Evolutionary conservation across 306 rosid species (phyloP).

Genomic region (Quercus berberidifolia): DNA sequence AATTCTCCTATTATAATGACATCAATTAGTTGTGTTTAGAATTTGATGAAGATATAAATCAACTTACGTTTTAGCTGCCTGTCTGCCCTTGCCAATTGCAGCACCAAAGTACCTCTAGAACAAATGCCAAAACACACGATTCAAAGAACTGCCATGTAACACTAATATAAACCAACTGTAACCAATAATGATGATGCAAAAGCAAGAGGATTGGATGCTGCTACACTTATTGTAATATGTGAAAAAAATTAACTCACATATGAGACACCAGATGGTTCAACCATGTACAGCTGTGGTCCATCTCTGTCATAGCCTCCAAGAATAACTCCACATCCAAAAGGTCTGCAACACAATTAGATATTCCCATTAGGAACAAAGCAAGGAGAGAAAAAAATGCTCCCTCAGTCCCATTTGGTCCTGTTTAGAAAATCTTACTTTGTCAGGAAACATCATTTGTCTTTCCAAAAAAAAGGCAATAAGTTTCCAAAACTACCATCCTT

Average conservation of each 20-base stretch:
- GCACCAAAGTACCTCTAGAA: constrained; percentile 93
- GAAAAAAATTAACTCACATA: constrained; percentile 55
- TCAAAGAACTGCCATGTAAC: constrained; percentile 2
- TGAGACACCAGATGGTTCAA: constrained; percentile 95
- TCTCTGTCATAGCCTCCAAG: constrained; percentile 98
- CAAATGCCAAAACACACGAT: constrained; percentile 23
- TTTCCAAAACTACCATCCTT: too few relatives aligned
- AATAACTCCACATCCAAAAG: constrained; percentile 97
- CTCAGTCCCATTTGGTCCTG: too few relatives aligned
- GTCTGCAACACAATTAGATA: constrained; percentile 51
- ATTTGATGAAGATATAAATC: background rate
- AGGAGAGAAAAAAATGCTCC: constrained; percentile 1
- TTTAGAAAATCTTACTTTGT: too few relatives aligned
- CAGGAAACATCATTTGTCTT: too few relatives aligned
- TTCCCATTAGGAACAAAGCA: constrained; percentile 12
- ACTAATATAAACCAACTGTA: background rate
- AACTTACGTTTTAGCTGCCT: constrained; percentile 97
- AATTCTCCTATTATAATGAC: background rate
- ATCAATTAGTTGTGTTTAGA: background rate
- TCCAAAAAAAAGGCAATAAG: too few relatives aligned
- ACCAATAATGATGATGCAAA: constrained; percentile 4
- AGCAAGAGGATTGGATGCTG: background rate
- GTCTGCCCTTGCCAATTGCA: constrained; percentile 98
- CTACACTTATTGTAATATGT: background rate
- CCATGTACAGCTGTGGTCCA: constrained; percentile 95